Evolutionary conservation across 352 stramenopile genomes (phyloP), one percentile per base, ranked within the genome.

Genomic region (Peronospora destructor): DNA sequence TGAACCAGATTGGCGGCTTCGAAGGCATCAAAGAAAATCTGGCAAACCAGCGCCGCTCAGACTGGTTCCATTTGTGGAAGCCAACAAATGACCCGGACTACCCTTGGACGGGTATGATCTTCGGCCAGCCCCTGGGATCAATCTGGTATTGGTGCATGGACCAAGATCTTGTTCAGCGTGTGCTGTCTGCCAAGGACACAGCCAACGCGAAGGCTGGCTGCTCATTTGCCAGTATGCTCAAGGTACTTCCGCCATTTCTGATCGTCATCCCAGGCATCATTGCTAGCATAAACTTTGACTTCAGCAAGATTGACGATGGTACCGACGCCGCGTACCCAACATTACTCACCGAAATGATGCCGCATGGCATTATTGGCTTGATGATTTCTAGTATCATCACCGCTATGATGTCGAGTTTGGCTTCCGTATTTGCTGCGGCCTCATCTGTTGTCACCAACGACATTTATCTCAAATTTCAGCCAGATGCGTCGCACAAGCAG

Each of bases 101-200:
- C 53, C 75, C 75, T 41, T 86, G 73, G 75, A 84, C 74, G 1
- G 74, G 74, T 42, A 84, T 85, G 70, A 63, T 86, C 35, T 76
- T 86, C 19, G 75, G 75, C 4, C 71, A 83, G 46, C 72, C 69
- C 16, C 53, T 84, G 8, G 71, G 73, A 7, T 80, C 68, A 9
- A 71, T 83, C 34, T 86, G 73, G 73, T 84, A 86, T 54, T 86
- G 75, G 75, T 84, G 75, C 49, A 83, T 86, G 68, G 73, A 86
- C 47, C 75, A 86, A 32, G 73, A 84, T 29, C 49, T 86, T 3
- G 73, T 86, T 28, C 75, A 86, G 57, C 75, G 75, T 37, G 64
- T 80, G 40, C 49, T 86, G n/a, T 80, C 75, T 13, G 71, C 75
- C n/a, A 84, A 84, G 42, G 71, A 86, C 53, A 76, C 71, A 4